phyloP scores from a whole-genome alignment of 148 eudicot species.

The Nyssa sinensis region DNA sequence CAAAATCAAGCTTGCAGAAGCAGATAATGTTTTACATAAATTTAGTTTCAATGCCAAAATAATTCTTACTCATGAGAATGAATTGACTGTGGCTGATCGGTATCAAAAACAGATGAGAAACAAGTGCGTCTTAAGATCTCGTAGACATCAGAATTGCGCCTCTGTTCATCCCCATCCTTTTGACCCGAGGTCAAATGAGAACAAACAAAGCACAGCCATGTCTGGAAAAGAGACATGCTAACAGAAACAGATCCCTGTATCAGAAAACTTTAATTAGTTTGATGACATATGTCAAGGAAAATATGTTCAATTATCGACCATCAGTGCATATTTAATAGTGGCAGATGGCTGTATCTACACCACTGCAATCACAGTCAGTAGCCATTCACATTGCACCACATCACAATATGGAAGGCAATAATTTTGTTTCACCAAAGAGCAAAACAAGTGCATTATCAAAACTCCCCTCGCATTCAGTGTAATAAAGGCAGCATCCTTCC shows the following conservation, averaged over 20 bases:
- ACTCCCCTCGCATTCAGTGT: not conserved
- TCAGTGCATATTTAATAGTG: not conserved
- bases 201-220: slow-evolving; percentile 87
- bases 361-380: too few species aligned
- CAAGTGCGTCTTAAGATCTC: slow-evolving; percentile 79
- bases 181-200: slow-evolving; percentile 87
- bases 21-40: not conserved
- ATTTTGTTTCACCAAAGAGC: not conserved
- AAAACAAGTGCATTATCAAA: not conserved
- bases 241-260: slow-evolving; percentile 89
- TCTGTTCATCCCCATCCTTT: slow-evolving; percentile 70
- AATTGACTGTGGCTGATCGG: slow-evolving; percentile 64
- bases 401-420: not conserved
- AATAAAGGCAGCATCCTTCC: not conserved
- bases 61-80: slow-evolving; percentile 86
- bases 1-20: not conserved
- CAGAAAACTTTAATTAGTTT: slow-evolving; percentile 15
- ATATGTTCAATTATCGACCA: not conserved
- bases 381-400: too few species aligned
- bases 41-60: not conserved
- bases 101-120: slow-evolving; percentile 58
- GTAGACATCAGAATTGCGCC: slow-evolving; percentile 75
- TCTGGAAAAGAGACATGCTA: slow-evolving; percentile 82
- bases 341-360: not conserved
- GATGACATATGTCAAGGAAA: not conserved